phyloP scores from a whole-genome alignment of 1,284 basidiomycete species.

The Apiotrichum veenhuisii region DNA sequence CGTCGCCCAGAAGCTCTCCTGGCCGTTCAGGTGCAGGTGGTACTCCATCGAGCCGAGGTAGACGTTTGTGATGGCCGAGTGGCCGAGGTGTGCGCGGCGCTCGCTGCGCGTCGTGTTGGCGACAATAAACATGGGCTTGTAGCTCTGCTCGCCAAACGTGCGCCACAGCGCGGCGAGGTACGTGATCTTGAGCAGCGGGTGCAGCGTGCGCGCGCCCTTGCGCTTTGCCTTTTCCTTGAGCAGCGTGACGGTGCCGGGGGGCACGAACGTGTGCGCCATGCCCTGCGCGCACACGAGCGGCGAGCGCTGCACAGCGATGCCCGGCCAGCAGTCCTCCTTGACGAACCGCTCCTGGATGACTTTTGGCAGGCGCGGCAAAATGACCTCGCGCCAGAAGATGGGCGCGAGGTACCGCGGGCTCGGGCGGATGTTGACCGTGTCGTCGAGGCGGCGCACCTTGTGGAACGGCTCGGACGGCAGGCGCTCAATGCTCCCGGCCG shows the following conservation, averaged over 20 bases:
- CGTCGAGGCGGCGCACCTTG: conserved; percentile 20
- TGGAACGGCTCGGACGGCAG: not conserved
- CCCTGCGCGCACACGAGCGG: conserved; percentile 6
- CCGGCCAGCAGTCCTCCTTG: conserved; percentile 28
- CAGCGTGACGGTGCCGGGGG: conserved; percentile 8
- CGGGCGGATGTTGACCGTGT: conserved; percentile 27
- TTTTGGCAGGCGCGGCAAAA: conserved; percentile 33
- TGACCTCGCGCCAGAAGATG: conserved; percentile 28
- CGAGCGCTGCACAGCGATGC: not conserved
- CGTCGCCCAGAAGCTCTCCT: conserved; percentile 28
- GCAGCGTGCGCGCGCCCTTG: conserved; percentile 32
- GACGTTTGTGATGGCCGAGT: conserved; percentile 30
- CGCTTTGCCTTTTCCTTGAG: conserved; percentile 24
- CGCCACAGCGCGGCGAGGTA: conserved; percentile 31
- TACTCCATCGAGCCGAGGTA: conserved; percentile 27
- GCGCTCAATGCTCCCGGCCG: not conserved
- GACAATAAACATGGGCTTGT: not conserved
- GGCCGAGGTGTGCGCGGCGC: conserved; percentile 22
- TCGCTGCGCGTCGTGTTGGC: conserved; percentile 22
- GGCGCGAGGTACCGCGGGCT: conserved; percentile 22
- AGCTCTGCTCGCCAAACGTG: conserved; percentile 1
- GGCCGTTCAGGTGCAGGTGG: conserved; percentile 1
- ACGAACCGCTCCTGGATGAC: conserved; percentile 29
- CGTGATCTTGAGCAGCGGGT: conserved; percentile 32
- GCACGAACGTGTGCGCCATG: conserved; percentile 18